Base-by-base conservation (phyloP, 495 filamentous ascomycete species). In the Umbilicaria muhlenbergii region DNA sequence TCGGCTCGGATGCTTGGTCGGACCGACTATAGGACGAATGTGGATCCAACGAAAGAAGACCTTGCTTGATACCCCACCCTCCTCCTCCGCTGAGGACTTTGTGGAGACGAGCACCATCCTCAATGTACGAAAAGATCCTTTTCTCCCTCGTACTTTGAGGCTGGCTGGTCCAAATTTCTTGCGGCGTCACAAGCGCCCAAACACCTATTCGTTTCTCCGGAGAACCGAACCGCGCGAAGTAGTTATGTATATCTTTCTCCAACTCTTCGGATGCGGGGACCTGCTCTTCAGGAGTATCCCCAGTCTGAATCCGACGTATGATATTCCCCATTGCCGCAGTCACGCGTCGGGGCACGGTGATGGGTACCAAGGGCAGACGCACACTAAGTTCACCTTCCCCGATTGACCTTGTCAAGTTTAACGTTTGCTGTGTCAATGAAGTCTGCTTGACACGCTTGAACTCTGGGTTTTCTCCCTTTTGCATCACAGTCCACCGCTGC, bases 61-160 rank as follows among this genome's bases (percentile, higher is more conserved):
- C 87, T 43, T 78, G 75, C 58, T 92, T 94, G 48, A 74, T 65
- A 5, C 87, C 87, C 87, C 87, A 94, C 37, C 87, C 87, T 41
- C 87, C 87, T 47, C 87, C 87, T 16, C 87, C 87, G 56, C 84
- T 91, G 43, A 91, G 75, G 34, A 85, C 75, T 53, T 69, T 79
- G 49, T 78, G 73, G 13, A 83, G 45, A 45, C 66, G 74, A 41
- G 70, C 68, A 13, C 78, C 76, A 6, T 52, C 51, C 5, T 35
- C 38, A 15, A 69, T 44, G 8, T 52, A 52, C 13, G 32, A 14
- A 11, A 38, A 19, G 17, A 46, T 14, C 3, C 32, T 14, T 16
- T 56, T 37, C 18, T 11, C 56, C 43, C 32, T 31, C 45, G 34
- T 40, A 51, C 44, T 43, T 35, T 48, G 47, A 40, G 14, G 40